Conservation (phyloP, 129 eudicot species). For the Arctium lappa region DNA sequence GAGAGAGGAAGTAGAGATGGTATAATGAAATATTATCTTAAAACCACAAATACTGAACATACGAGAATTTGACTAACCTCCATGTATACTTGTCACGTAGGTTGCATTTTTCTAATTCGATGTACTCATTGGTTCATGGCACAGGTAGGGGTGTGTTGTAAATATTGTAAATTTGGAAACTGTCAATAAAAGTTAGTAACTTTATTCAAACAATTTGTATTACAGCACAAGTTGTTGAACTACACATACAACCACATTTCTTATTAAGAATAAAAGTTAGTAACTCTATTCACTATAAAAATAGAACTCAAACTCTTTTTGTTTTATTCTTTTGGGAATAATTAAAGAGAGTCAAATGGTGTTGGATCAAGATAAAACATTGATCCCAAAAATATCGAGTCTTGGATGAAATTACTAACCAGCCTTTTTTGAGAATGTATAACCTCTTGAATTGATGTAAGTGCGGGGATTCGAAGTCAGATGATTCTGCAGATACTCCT, state of each 20-base stretch:
- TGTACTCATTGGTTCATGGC: too few species aligned
- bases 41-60: too few species aligned
- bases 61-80: too few species aligned
- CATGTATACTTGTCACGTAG: too few species aligned
- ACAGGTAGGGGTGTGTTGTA: not conserved
- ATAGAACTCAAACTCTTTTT: not conserved
- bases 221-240: not conserved
- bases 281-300: not conserved
- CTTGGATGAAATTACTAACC: conserved; percentile 43
- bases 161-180: conserved; percentile 4
- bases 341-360: not conserved
- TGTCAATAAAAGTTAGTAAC: conserved; percentile 16
- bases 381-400: conserved; percentile 3
- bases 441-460: conserved; percentile 62
- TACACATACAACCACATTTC: not conserved
- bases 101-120: too few species aligned
- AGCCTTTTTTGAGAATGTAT: conserved; percentile 73
- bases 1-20: too few species aligned
- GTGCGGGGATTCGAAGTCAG: conserved; percentile 77
- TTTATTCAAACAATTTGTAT: conserved; percentile 6
- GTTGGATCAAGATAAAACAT: not conserved
- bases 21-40: too few species aligned
- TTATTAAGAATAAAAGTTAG: too few species aligned
- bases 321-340: not conserved
- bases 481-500: conserved; percentile 69